Evolutionary conservation across 192 early-diverging fungal genomes (phyloP).

Genomic region (Backusella westeae): DNA sequence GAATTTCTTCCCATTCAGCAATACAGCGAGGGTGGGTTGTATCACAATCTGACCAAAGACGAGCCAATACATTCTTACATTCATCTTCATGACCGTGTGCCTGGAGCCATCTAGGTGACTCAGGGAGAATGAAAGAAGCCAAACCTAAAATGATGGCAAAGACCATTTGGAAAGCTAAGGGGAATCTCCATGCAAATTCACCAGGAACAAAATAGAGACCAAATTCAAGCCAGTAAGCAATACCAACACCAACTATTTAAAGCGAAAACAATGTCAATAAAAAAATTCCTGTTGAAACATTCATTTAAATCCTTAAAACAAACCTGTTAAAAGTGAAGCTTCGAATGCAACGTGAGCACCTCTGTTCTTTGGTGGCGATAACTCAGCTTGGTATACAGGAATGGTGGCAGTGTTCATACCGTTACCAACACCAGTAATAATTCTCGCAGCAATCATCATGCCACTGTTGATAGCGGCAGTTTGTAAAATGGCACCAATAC

Average conservation of each 20-base stretch:
- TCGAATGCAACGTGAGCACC: constrained; percentile 36
- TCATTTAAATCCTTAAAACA: not conserved
- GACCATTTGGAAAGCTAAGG: constrained; percentile 36
- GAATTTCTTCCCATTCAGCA: constrained; percentile 37
- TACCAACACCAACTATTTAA: constrained; percentile 28
- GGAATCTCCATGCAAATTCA: constrained; percentile 37
- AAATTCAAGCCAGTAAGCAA: constrained; percentile 38
- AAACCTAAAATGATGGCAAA: constrained; percentile 32
- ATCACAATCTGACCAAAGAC: constrained; percentile 34
- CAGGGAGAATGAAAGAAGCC: constrained; percentile 29
- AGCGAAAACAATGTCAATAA: not conserved
- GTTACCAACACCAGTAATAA: constrained; percentile 41
- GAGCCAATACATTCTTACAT: constrained; percentile 30
- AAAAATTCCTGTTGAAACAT: not conserved
- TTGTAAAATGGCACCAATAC: constrained; percentile 30
- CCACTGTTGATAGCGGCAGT: constrained; percentile 21
- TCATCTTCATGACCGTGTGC: constrained; percentile 31
- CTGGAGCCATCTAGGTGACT: constrained; percentile 36
- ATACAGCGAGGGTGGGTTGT: constrained; percentile 26
- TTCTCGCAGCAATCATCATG: constrained; percentile 40
- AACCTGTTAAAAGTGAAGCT: constrained; percentile 25
- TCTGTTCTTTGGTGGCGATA: constrained; percentile 33
- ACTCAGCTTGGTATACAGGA: constrained; percentile 34
- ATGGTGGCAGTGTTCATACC: constrained; percentile 37
- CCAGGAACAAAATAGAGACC: constrained; percentile 35